Evolutionary conservation across 345 rosid genomes (phyloP).

Genomic region (Noccaea caerulescens): DNA sequence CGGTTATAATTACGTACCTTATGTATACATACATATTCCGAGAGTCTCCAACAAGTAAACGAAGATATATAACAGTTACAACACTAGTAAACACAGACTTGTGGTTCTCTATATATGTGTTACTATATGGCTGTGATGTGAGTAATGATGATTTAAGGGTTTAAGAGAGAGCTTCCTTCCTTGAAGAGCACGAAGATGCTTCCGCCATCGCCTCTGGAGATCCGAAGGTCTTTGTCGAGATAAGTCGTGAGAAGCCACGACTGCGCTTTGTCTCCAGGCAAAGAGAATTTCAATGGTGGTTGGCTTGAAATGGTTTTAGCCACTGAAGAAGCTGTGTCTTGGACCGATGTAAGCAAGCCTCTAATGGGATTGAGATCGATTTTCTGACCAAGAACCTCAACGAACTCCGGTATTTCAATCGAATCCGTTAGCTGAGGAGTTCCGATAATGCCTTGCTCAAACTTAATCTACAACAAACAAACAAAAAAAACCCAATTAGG

Average conservation of each 20-base stretch:
- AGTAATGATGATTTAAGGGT: slow-evolving; percentile 40
- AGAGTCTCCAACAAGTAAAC: slow-evolving; percentile 21
- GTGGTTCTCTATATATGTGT: slow-evolving; percentile 9
- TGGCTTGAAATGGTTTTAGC: slow-evolving; percentile 86
- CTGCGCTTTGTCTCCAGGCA: slow-evolving; percentile 65
- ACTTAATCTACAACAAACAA: slow-evolving; percentile 63
- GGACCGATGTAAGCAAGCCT: slow-evolving; percentile 75
- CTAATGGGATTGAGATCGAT: slow-evolving; percentile 71
- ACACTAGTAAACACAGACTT: slow-evolving; percentile 16
- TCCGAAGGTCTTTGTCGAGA: slow-evolving; percentile 82
- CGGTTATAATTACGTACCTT: neutral
- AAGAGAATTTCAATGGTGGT: slow-evolving; percentile 79
- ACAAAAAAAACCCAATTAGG: neutral
- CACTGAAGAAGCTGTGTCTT: slow-evolving; percentile 83
- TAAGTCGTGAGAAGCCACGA: slow-evolving; percentile 93
- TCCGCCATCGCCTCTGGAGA: slow-evolving; percentile 89
- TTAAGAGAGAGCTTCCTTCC: slow-evolving; percentile 78
- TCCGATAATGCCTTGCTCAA: slow-evolving; percentile 88
- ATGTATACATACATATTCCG: neutral
- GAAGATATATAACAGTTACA: slow-evolving; percentile 17
- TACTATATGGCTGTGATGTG: slow-evolving; percentile 12
- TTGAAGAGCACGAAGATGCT: slow-evolving; percentile 84
- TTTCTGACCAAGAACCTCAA: slow-evolving; percentile 83
- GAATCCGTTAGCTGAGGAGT: slow-evolving; percentile 94
- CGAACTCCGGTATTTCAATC: slow-evolving; percentile 74